phyloP scores from a whole-genome alignment of 306 rosid species.

The Quercus berberidifolia region DNA sequence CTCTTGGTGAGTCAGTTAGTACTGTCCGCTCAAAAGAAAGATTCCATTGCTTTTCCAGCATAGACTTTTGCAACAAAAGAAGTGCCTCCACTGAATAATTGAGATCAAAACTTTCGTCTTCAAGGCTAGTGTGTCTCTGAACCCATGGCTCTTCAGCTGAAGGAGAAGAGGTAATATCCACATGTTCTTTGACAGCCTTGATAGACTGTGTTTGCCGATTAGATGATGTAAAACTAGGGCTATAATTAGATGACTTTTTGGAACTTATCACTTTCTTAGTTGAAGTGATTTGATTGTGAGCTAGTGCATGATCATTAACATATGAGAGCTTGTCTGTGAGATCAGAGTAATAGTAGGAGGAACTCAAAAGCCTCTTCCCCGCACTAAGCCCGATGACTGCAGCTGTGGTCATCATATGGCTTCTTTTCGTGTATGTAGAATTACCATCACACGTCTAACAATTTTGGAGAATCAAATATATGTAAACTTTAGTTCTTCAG shows the following conservation, averaged over 20 bases:
- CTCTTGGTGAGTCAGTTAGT: constrained; percentile 25
- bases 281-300: constrained; percentile 49
- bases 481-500: constrained; percentile 3
- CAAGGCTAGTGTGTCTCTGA: constrained; percentile 38
- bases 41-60: constrained; percentile 96
- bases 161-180: constrained; percentile 37
- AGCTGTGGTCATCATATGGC: constrained; percentile 81
- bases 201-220: constrained; percentile 42
- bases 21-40: constrained; percentile 60
- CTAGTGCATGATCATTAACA: constrained; percentile 47
- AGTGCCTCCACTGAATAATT: constrained; percentile 74
- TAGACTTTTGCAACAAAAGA: constrained; percentile 85
- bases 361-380: constrained; percentile 80
- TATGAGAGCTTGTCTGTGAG: constrained; percentile 54
- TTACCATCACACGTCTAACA: constrained; percentile 40
- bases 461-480: constrained; percentile 16
- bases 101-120: constrained; percentile 51
- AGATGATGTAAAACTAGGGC: constrained; percentile 42
- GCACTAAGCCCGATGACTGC: constrained; percentile 85
- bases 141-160: constrained; percentile 43
- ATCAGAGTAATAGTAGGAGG: constrained; percentile 74
- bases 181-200: constrained; percentile 71
- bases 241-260: constrained; percentile 51
- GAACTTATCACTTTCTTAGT: constrained; percentile 45
- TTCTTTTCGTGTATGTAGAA: constrained; percentile 32